Evolutionary conservation across 2,329 filamentous ascomycete genomes (phyloP).

Genomic region (Diaporthe aspalathi): DNA sequence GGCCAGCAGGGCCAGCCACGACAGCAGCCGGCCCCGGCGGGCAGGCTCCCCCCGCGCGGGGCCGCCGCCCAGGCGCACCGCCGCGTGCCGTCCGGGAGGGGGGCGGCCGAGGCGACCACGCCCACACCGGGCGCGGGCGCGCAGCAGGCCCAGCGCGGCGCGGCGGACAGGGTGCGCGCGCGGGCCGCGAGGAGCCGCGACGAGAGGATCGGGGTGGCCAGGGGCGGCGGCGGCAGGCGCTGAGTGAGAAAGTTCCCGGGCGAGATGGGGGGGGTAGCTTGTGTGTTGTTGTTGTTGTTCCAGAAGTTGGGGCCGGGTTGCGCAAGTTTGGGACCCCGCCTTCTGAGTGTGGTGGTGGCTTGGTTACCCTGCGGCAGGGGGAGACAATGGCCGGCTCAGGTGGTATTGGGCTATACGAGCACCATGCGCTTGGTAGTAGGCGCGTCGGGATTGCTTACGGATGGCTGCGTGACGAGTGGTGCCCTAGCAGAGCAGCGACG

Average conservation of each 20-base stretch:
- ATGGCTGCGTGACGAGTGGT: background rate
- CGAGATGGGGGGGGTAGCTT: too few relatives aligned
- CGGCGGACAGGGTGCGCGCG: constrained; percentile 32
- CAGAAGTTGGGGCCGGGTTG: background rate
- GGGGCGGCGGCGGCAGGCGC: constrained; percentile 39
- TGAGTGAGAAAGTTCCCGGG: constrained; percentile 25
- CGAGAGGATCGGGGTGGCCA: constrained; percentile 46
- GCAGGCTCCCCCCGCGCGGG: constrained; percentile 2
- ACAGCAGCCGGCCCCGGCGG: constrained; percentile 2
- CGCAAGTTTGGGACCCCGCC: too few relatives aligned
- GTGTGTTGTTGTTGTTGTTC: background rate
- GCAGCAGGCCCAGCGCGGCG: constrained; percentile 29
- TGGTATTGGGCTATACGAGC: background rate
- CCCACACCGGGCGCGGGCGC: constrained; percentile 29
- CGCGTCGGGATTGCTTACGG: background rate
- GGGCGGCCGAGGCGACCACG: constrained; percentile 30
- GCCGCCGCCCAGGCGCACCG: constrained; percentile 22
- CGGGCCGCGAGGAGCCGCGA: constrained; percentile 47
- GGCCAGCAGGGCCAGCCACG: constrained; percentile 2
- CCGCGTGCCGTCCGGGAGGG: constrained; percentile 12
- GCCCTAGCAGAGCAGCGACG: too few relatives aligned
- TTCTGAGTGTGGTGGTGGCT: too few relatives aligned
- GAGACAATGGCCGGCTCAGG: background rate
- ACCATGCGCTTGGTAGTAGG: background rate
- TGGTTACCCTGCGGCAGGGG: background rate